Conservation (phyloP, 1,284 basidiomycete genomes). For the Trichosporon ovoides region DNA sequence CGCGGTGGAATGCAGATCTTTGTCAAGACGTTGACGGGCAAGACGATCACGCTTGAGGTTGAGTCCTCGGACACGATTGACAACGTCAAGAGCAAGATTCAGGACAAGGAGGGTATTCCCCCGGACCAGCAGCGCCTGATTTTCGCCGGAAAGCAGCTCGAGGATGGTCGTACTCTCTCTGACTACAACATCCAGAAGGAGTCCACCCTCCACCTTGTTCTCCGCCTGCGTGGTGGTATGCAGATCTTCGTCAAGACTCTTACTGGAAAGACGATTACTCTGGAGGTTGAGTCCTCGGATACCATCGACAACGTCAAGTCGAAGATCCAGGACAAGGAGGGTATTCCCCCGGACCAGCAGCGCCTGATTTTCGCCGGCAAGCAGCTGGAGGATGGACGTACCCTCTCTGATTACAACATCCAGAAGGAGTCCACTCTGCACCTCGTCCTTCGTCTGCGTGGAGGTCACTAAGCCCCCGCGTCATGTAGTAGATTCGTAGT, state of each 20-base stretch:
- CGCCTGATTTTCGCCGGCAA: conserved; percentile 97
- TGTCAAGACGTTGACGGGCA: conserved; percentile 56
- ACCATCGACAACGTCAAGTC: conserved; percentile 98
- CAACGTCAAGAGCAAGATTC: conserved; percentile 58
- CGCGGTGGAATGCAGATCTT: conserved; percentile 78
- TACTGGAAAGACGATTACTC: conserved; percentile 96
- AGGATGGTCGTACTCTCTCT: conserved; percentile 87
- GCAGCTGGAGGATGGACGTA: conserved; percentile 92
- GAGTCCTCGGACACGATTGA: conserved; percentile 59
- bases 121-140: conserved; percentile 92
- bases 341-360: conserved; percentile 79
- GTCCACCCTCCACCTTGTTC: conserved; percentile 51
- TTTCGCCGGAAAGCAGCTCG: conserved; percentile 92
- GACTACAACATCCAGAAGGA: conserved; percentile 66
- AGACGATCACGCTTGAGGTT: conserved; percentile 58
- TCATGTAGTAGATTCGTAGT: background rate
- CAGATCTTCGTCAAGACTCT: conserved; percentile 59
- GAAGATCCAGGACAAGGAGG: conserved; percentile 95
- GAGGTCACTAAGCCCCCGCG: conserved; percentile 57
- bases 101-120: conserved; percentile 66
- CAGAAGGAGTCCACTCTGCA: conserved; percentile 96
- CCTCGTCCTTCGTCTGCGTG: conserved; percentile 73
- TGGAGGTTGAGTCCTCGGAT: conserved; percentile 83
- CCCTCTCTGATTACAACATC: conserved; percentile 89
- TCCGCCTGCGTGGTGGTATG: conserved; percentile 48